phyloP scores from a whole-genome alignment of 2,329 filamentous ascomycete genomes.

The Onygenales sp. region DNA sequence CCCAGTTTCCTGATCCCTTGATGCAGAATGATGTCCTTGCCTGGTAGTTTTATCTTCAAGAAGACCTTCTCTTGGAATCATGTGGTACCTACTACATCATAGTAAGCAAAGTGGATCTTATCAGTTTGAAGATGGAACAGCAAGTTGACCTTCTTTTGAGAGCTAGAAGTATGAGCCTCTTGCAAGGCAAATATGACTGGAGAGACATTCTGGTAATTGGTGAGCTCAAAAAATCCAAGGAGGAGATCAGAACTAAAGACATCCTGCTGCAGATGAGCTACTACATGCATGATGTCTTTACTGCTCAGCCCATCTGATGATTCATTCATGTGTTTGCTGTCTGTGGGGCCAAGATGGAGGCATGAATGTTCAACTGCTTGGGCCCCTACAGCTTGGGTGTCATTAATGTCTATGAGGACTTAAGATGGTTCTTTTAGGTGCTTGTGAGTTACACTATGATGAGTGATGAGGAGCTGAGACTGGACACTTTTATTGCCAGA shows the following conservation, averaged over 20 bases:
- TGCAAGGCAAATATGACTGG: slow-evolving; percentile 9
- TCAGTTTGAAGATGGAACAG: slow-evolving; percentile 7
- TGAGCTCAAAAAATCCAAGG: slow-evolving; percentile 8
- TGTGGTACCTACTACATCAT: slow-evolving; percentile 8
- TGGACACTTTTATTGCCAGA: slow-evolving; percentile 18
- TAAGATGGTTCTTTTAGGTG: slow-evolving; percentile 19
- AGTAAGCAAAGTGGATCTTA: slow-evolving; percentile 1
- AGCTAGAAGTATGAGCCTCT: neutral
- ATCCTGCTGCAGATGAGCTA: slow-evolving; percentile 10
- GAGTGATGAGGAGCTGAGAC: slow-evolving; percentile 21
- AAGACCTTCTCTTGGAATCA: slow-evolving; percentile 8
- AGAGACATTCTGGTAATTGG: slow-evolving; percentile 12
- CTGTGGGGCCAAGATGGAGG: slow-evolving; percentile 15
- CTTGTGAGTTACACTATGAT: slow-evolving; percentile 23
- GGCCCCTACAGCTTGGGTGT: slow-evolving; percentile 20
- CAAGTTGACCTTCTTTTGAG: slow-evolving; percentile 14
- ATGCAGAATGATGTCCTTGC: slow-evolving; percentile 4
- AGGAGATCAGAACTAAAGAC: slow-evolving; percentile 5
- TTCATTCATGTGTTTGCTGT: slow-evolving; percentile 24
- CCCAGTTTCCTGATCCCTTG: slow-evolving; percentile 7
- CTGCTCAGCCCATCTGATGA: slow-evolving; percentile 19
- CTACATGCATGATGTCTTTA: slow-evolving; percentile 18
- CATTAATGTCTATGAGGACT: slow-evolving; percentile 23
- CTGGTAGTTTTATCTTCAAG: slow-evolving; percentile 12
- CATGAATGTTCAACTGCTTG: slow-evolving; percentile 27